phyloP scores from a whole-genome alignment of 2,329 filamentous ascomycete species.

The Monosporascus cannonballus region DNA sequence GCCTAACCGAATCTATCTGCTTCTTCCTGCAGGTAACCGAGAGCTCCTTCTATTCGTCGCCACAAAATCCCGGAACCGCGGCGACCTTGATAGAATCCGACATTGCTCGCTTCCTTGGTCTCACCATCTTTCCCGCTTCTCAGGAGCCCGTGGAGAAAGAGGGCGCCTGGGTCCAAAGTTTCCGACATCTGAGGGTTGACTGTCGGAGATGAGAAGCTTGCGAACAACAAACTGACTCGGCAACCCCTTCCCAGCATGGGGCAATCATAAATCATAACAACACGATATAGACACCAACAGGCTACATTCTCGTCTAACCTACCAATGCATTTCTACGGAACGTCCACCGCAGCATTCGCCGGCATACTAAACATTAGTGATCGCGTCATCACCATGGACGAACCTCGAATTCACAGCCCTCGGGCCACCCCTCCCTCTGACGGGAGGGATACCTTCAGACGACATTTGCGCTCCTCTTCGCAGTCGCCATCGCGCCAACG shows the following conservation, averaged over 20 bases:
- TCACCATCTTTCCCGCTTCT: not conserved
- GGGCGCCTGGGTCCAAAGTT: not conserved
- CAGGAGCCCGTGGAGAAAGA: not conserved
- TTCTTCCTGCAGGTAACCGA: not conserved
- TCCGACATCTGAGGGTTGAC: not conserved
- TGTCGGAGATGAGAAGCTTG: not conserved
- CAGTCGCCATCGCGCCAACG: slow-evolving; percentile 42
- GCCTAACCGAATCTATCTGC: not conserved
- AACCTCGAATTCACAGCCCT: slow-evolving; percentile 20
- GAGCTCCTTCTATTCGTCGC: not conserved
- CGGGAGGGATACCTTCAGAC: slow-evolving; percentile 32
- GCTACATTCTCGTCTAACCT: slow-evolving; percentile 8
- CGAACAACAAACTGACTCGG: not conserved
- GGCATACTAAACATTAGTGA: slow-evolving; percentile 19
- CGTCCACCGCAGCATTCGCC: slow-evolving; percentile 7
- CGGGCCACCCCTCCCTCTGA: slow-evolving; percentile 28
- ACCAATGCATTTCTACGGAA: slow-evolving; percentile 11
- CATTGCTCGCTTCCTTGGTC: not conserved
- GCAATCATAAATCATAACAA: not conserved
- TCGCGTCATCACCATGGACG: slow-evolving; percentile 19
- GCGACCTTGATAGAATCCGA: not conserved
- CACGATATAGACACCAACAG: not conserved
- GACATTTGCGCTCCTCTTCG: slow-evolving; percentile 32
- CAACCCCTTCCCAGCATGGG: not conserved
- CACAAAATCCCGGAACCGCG: not conserved